Evolutionary conservation across 371 early-diverging fungal species (phyloP), one percentile per base, ranked within the genome.

Genomic region (Lichtheimia ornata): DNA sequence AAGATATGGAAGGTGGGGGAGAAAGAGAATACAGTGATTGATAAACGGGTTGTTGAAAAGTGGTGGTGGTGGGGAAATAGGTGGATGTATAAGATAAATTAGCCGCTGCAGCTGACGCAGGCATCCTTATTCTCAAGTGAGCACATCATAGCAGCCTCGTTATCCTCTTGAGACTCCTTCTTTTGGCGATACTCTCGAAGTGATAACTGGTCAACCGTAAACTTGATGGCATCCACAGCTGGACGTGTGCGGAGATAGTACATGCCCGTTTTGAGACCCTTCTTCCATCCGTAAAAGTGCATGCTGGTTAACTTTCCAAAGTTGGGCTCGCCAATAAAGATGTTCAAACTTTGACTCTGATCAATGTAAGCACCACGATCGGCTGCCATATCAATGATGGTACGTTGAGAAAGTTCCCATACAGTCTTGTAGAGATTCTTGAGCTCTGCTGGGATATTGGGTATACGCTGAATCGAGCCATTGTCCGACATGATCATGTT

Each of bases 251-350:
- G 91, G 53, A 99, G 82, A 72, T 99, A 99, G 83, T 99, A 99
- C 98, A 99, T 97, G 63, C 99, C 99, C 9, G 99, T 99, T 89
- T 99, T 99, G 49, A 99, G 85, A 2, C 99, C 99, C 76, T 89
- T 91, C 83, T 93, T 94, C 97, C 97, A 99, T 13, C 97, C 99
- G 77, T 99, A 98, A 73, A 99, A 99, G 76, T 99, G 99, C 99
- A 99, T 99, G 20, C 91, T 90, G 1, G 98, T 98, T 59, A 99
- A 79, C 70, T 95, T 92, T 58, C 91, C 91, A 79, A 88, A 96
- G 65, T 88, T 95, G 4, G 99, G 93, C 45, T 93, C 92, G 44
- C 94, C 94, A 63, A 97, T 83, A 77, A 97, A 98, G 45, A 99
- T 91, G 81, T 99, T 99, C 64, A 99, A 87, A 14, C 97, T 97